These are phyloP conservation scores for Scutellaria galericulata DNA, from an alignment of 257 asterid species.

Conservation along the genomic window DNA sequence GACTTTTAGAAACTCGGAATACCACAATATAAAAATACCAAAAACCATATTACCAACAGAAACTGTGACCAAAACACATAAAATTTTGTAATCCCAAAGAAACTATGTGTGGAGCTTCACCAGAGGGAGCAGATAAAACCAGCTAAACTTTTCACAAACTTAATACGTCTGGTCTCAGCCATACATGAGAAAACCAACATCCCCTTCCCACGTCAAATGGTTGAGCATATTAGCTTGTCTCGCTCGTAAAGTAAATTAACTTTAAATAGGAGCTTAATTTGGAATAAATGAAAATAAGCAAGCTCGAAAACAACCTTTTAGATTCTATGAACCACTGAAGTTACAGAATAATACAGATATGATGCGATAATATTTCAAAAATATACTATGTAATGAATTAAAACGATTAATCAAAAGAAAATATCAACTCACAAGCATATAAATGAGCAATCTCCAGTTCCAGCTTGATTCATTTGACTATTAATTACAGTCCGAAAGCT, in stretches of 20 bases:
- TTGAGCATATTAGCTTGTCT: not conserved
- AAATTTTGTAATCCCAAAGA: not conserved
- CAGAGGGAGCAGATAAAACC: not conserved
- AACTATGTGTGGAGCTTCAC: not conserved
- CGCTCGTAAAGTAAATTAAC: not conserved
- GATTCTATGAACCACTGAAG: not conserved
- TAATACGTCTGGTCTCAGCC: not conserved
- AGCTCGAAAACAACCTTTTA: not conserved
- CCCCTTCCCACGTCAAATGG: not conserved
- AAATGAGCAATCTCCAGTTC: conserved; percentile 3
- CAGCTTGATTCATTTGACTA: not conserved
- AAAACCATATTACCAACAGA: not conserved
- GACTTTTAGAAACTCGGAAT: conserved; percentile 10
- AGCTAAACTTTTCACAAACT: not conserved
- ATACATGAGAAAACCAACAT: not conserved
- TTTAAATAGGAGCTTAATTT: conserved; percentile 2
- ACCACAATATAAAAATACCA: conserved; percentile 1
- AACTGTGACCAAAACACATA: not conserved
- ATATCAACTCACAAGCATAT: conserved; percentile 12
- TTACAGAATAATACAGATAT: not conserved
- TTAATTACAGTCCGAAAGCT: not conserved
- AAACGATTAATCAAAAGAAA: not conserved
- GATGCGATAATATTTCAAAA: not conserved
- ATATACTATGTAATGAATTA: not conserved
- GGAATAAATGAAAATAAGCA: not conserved